Evolutionary conservation across 1,284 basidiomycete species (phyloP).

Genomic region (Neonothopanus nambi): DNA sequence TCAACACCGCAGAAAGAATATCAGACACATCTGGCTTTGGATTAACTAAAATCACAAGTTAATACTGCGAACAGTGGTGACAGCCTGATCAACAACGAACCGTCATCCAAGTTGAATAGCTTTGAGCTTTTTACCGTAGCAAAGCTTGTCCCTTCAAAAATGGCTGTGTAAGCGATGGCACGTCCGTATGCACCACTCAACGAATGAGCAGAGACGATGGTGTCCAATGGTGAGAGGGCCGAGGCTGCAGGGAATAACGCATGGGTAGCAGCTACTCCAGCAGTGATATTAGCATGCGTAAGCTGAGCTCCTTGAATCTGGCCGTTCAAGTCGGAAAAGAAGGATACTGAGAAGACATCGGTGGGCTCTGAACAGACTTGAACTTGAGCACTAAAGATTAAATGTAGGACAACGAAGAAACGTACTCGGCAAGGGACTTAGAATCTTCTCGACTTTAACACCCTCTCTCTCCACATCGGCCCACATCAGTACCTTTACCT

Average conservation of each 20-base stretch:
- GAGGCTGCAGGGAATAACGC: constrained; percentile 65
- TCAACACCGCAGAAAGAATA: constrained; percentile 43
- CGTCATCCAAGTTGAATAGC: constrained; percentile 44
- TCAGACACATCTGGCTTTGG: constrained; percentile 43
- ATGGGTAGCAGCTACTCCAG: constrained; percentile 72
- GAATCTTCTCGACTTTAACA: constrained; percentile 43
- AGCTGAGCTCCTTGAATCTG: constrained; percentile 61
- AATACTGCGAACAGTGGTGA: not conserved
- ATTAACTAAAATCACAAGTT: constrained; percentile 17
- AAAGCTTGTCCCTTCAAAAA: constrained; percentile 73
- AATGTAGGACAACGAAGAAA: constrained; percentile 11
- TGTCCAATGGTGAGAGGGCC: constrained; percentile 65
- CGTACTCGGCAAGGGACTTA: constrained; percentile 52
- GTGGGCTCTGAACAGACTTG: constrained; percentile 44
- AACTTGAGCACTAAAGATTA: constrained; percentile 1
- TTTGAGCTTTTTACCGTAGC: constrained; percentile 61
- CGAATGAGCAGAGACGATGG: constrained; percentile 70
- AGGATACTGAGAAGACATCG: constrained; percentile 68
- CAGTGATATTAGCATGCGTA: constrained; percentile 77
- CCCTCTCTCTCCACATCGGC: constrained; percentile 67
- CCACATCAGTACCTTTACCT: constrained; percentile 60
- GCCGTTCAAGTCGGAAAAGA: constrained; percentile 54
- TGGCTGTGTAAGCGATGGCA: constrained; percentile 70
- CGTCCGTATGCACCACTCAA: constrained; percentile 72
- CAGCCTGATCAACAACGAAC: constrained; percentile 30